Evolutionary conservation across 768 basidiomycete species (phyloP).

Genomic region (Russula sp.): DNA sequence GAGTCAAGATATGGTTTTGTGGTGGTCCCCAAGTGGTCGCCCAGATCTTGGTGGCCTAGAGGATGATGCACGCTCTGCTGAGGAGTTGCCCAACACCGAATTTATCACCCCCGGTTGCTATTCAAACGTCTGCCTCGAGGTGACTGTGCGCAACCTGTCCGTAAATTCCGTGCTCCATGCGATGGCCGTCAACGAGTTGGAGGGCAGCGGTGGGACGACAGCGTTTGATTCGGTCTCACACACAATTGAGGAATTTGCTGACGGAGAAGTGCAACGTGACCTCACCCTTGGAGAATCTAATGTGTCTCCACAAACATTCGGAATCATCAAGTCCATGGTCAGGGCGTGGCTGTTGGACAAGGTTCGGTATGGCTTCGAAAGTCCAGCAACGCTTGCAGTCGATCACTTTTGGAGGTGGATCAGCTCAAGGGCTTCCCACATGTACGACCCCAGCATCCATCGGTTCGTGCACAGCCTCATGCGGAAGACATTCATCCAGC

Average conservation of each 20-base stretch:
- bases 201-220: slow-evolving; percentile 89
- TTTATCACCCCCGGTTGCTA: slow-evolving; percentile 82
- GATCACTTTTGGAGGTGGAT: slow-evolving; percentile 99
- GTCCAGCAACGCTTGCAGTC: slow-evolving; percentile 62
- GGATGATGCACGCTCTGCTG: slow-evolving; percentile 67
- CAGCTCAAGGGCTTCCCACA: slow-evolving; percentile 70
- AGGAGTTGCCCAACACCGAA: slow-evolving; percentile 79
- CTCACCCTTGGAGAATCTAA: slow-evolving; percentile 85
- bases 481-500: slow-evolving; percentile 96
- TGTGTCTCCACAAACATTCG: slow-evolving; percentile 80
- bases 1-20: slow-evolving; percentile 85
- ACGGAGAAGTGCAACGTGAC: slow-evolving; percentile 55
- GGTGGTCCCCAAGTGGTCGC: slow-evolving; percentile 89
- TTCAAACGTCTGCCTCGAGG: slow-evolving; percentile 85
- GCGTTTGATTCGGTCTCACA: slow-evolving; percentile 91
- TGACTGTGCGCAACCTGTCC: slow-evolving; percentile 86
- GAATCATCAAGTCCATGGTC: slow-evolving; percentile 78
- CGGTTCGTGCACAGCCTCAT: slow-evolving; percentile 92
- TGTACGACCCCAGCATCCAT: slow-evolving; percentile 91
- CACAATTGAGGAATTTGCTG: slow-evolving; percentile 84
- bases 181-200: slow-evolving; percentile 91
- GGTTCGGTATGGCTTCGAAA: slow-evolving; percentile 56
- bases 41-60: slow-evolving; percentile 95
- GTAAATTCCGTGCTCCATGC: slow-evolving; percentile 93
- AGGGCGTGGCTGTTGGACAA: slow-evolving; percentile 88